Conservation (phyloP, 2,329 filamentous ascomycete genomes). For the Neurospora sp. region DNA sequence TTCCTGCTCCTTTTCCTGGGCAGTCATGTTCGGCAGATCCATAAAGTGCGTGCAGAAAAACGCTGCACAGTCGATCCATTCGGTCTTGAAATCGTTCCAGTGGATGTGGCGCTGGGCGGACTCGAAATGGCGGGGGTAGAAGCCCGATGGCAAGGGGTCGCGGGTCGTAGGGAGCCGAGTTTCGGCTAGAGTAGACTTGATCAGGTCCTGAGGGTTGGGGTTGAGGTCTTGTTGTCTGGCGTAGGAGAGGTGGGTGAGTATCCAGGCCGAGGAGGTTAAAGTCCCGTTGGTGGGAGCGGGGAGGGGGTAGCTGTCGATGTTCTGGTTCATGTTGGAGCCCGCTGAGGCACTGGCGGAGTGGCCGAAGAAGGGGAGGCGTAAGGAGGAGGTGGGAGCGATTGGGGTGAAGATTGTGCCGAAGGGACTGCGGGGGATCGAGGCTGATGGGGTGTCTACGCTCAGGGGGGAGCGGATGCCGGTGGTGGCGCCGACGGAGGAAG, state of each 20-base stretch:
- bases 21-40: neutral
- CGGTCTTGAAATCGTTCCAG: neutral
- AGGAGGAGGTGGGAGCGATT: neutral
- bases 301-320: neutral
- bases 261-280: neutral
- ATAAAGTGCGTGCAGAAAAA: neutral
- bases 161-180: neutral
- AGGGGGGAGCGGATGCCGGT: neutral
- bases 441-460: neutral
- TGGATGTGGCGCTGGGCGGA: neutral
- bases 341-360: neutral
- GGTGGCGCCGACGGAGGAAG: neutral
- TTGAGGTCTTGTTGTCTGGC: neutral
- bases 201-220: neutral
- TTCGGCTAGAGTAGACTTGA: accelerated
- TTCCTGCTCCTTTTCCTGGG: neutral
- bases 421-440: neutral
- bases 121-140: neutral
- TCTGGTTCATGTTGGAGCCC: neutral
- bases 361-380: neutral
- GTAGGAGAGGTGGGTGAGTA: neutral
- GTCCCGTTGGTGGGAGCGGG: neutral
- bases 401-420: neutral
- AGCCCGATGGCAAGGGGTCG: neutral
- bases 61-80: neutral